Evolutionary conservation across 345 rosid species (phyloP).

Genomic region (Corchorus olitorius): DNA sequence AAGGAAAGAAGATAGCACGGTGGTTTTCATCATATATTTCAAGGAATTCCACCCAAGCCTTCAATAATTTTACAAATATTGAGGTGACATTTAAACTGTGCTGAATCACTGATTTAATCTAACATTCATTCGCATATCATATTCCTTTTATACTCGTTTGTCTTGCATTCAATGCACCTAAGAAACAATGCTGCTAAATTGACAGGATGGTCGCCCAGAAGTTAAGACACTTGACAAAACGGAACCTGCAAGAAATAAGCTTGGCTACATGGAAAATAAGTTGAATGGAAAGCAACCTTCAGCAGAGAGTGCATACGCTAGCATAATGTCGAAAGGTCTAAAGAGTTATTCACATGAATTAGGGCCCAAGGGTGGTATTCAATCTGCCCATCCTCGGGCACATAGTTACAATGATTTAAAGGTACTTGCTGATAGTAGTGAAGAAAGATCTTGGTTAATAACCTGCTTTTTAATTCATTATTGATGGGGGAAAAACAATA

Average conservation of each 20-base stretch:
- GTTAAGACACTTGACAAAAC: conserved; percentile 33
- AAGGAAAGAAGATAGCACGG: conserved; percentile 58
- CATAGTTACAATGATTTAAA: conserved; percentile 72
- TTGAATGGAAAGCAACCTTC: conserved; percentile 32
- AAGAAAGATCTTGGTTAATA: conserved; percentile 13
- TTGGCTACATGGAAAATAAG: conserved; percentile 22
- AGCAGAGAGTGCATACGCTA: conserved; percentile 28
- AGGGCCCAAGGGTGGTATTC: conserved; percentile 70
- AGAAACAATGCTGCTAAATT: conserved; percentile 20
- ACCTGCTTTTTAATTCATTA: neutral
- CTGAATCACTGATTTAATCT: neutral
- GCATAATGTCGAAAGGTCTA: conserved; percentile 49
- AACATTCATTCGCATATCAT: neutral
- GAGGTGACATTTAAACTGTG: conserved; percentile 40
- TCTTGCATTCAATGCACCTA: conserved; percentile 9
- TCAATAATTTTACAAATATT: conserved; percentile 32
- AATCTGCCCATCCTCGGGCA: conserved; percentile 51
- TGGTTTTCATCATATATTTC: conserved; percentile 66
- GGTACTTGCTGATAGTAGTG: conserved; percentile 32
- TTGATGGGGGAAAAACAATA: neutral
- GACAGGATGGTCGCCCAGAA: conserved; percentile 44
- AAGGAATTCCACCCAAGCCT: conserved; percentile 35
- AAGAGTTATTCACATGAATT: conserved; percentile 84
- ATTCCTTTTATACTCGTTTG: conserved; percentile 5
- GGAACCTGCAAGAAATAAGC: conserved; percentile 34